Base-by-base conservation (phyloP, 1,284 basidiomycete species). In the Microstroma glucosiphilum region DNA sequence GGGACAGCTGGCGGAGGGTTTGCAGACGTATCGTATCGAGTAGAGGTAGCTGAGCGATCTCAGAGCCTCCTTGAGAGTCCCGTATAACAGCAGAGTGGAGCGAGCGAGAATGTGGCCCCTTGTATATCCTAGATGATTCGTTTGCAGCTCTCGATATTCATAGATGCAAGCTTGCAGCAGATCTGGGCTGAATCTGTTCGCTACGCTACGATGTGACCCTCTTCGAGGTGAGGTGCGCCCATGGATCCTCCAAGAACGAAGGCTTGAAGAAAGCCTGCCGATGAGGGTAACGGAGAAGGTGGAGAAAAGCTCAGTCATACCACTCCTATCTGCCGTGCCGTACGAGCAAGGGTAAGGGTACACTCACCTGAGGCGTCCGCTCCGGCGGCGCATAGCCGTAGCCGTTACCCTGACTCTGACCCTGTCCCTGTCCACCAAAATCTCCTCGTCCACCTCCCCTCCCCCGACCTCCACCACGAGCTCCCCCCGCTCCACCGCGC, bases 181-280 rank as follows among this genome's bases (percentile, higher is more conserved):
- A 3, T 4, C 30, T 37, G 3, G 30, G 30, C 30, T 37, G 30
- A n/a, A n/a, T n/a, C n/a, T n/a, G 30, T 37, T 4, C 30, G 3
- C 30, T 3, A 4, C 30, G 30, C 30, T 37, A 37, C 9, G 30
- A 37, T 37, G 30, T 37, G 30, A 37, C 30, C 30, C 9, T 37
- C 9, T 37, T 37, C 30, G 30, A 48, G 4, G 46, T n/a, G 46
- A 48, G 46, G 46, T 23, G n/a, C 23, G 46, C 46, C 46, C 46
- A 48, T 48, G 46, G 46, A 48, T 48, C 46, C 46, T 48, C 46
- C n/a, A 48, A 12, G 46, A 23, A 48, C 4, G 46, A 48, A 3
- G 46, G 46, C n/a, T 48, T 23, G 46, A 48, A 48, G 46, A 48
- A 48, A 23, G n/a, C 46, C 46, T 48, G 3, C 46, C 6, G 30